Base-by-base conservation (phyloP, 225 moss, liverwort and hornwort genomes). In the Marchantia polymorpha region DNA sequence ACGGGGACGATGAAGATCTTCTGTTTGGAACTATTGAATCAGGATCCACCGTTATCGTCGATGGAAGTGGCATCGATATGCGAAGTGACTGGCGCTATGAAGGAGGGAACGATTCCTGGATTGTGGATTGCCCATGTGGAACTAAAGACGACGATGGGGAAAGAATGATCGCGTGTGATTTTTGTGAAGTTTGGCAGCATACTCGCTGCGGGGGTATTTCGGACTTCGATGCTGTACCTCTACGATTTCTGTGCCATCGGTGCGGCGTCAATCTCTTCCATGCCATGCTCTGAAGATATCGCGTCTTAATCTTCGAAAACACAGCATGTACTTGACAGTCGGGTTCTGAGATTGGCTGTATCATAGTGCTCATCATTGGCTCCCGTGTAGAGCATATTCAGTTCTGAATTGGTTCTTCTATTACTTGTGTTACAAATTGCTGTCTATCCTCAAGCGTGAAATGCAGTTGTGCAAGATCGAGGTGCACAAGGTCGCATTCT, bases 91-190 rank as follows among this genome's bases (percentile, higher is more conserved):
- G 99, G 99, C 93, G 99, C 78, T 99, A 99, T 17, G 99, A 99
- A 81, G 99, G 99, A 56, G 99, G 99, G 25, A 95, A 93, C 55
- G 99, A 99, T 81, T 93, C 93, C 83, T 99, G 99, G 99, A 93
- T 80, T 25, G 99, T 99, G 31, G 95, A 94, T 84, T 99, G 99
- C 82, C 99, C 95, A 27, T 99, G 99, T 73, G 95, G 99, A 74
- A 99, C 99, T 0, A 93, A 93, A 84, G 99, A 99, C 68, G 95
- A 99, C 68, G 99, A 99, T 78, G 99, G 99, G 11, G 99, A 99
- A 76, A 89, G 99, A 74, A 99, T 99, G 99, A 99, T 99, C 83
- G 93, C 99, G 27, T 99, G 99, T 81, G 99, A 99, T 88, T 92
- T 91, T 51, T 99, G 99, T 79, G 99, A 99, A 82, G 89, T 88